Evolutionary conservation across 164 flowering plant species (phyloP), one percentile per base, ranked within the genome.

Genomic region (Vitis rupestris): DNA sequence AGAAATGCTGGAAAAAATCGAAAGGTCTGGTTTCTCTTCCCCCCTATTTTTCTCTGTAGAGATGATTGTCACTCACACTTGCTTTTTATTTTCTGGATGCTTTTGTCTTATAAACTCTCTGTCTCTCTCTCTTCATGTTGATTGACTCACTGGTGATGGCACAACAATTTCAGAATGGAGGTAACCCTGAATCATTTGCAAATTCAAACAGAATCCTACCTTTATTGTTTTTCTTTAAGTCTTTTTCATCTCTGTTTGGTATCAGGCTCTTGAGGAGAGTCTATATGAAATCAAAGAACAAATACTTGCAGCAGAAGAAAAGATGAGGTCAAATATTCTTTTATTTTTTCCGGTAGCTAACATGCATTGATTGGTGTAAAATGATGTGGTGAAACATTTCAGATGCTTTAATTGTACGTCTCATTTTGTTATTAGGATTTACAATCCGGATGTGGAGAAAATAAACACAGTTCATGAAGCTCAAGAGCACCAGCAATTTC

Each of bases 1-100:
- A 19, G 66, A 75, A 50, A 65, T 75, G 70, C 61, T 70, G 10
- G 70, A 75, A 29, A 65, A 65, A 66, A 47, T 70, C 2, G 66
- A 66, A 7, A 53, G 51, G 78, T 69, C 8, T 14, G 44, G 29
- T 44, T 47, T 66, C 66, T 73, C 55, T 59, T 30, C 62, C 75
- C 65, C 53, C 56, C 55, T n/a, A 56, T 14, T 9, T n/a, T n/a
- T 56, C 44, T 4, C 44, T 37, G 27, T 23, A 23, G 27, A 23
- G 44, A 37, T 37, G 44, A 37, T 6, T 37, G 44, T 37, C 44
- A 37, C 44, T 37, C 7, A 16, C 59, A 56, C 1, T 23, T 57
- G 60, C 10, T 57, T 19, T 29, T 9, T 4, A 10, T 17, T 58
- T 58, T 58, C 16, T 17, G 60, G 19, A 10, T n/a, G 10, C 27